Evolutionary conservation across 768 basidiomycete species (phyloP).

Genomic region (Lactarius vividus): DNA sequence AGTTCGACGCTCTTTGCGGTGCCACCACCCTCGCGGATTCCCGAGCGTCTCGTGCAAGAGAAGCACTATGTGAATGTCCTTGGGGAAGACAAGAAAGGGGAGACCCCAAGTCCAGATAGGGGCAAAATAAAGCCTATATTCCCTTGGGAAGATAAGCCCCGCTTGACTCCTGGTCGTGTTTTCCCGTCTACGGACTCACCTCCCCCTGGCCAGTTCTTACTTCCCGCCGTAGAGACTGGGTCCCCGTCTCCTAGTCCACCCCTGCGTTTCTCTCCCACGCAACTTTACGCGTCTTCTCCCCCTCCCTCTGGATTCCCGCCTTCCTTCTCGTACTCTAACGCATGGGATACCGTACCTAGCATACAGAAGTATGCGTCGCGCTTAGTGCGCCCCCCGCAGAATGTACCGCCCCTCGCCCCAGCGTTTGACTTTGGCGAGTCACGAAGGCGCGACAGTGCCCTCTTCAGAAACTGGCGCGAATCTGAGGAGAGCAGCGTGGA

Average conservation of each 20-base stretch:
- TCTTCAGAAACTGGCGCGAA: slow-evolving; percentile 47
- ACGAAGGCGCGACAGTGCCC: slow-evolving; percentile 35
- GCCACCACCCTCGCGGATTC: slow-evolving; percentile 58
- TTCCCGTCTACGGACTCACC: slow-evolving; percentile 45
- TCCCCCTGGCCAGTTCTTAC: slow-evolving; percentile 27
- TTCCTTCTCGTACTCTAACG: slow-evolving; percentile 67
- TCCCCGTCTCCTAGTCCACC: slow-evolving; percentile 31
- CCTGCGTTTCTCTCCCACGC: slow-evolving; percentile 21
- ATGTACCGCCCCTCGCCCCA: slow-evolving; percentile 44
- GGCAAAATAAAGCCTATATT: slow-evolving; percentile 76
- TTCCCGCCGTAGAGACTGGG: slow-evolving; percentile 1
- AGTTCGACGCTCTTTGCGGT: slow-evolving; percentile 54
- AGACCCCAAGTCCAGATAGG: slow-evolving; percentile 58
- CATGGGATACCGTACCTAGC: slow-evolving; percentile 80
- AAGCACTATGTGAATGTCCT: slow-evolving; percentile 70
- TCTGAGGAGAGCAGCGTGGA: slow-evolving; percentile 73
- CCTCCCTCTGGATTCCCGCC: slow-evolving; percentile 49
- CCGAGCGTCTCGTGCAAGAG: slow-evolving; percentile 62
- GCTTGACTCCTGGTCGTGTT: slow-evolving; percentile 62
- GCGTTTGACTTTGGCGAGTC: slow-evolving; percentile 45
- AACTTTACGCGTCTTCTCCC: slow-evolving; percentile 35
- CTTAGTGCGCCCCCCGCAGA: slow-evolving; percentile 49
- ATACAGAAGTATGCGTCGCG: slow-evolving; percentile 73
- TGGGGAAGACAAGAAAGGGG: slow-evolving; percentile 44
- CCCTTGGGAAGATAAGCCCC: slow-evolving; percentile 89